Conservation (phyloP, 306 rosid species). For the Malus sieversii region DNA sequence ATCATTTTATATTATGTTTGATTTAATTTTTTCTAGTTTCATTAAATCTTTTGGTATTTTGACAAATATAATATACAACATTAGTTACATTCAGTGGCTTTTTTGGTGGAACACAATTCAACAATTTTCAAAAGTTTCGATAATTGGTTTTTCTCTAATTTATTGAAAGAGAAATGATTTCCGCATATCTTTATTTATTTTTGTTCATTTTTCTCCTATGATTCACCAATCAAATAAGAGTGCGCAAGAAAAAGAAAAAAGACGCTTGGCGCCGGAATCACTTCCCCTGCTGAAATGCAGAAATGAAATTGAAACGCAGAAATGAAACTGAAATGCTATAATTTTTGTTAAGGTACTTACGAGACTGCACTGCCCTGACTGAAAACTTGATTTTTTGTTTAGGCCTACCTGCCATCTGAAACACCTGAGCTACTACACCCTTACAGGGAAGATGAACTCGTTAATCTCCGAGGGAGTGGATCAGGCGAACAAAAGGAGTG, state of each 20-base stretch:
- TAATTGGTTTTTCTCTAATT: background rate
- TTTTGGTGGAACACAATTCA: too few species aligned
- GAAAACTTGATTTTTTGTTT: constrained; percentile 4
- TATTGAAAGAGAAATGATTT: background rate
- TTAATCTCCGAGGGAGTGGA: constrained; percentile 56
- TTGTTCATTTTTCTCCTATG: too few species aligned
- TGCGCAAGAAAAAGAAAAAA: too few species aligned
- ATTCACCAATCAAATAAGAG: too few species aligned
- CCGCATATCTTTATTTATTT: accelerated
- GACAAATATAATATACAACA: too few species aligned
- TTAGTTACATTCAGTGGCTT: too few species aligned
- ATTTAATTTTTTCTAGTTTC: too few species aligned
- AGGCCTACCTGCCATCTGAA: constrained; percentile 71
- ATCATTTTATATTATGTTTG: background rate
- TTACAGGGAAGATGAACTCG: constrained; percentile 64
- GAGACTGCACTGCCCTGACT: background rate
- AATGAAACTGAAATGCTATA: background rate
- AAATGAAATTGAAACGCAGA: background rate
- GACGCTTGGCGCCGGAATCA: too few species aligned
- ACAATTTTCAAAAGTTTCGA: background rate
- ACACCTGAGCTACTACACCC: constrained; percentile 55
- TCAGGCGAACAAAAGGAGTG: constrained; percentile 63
- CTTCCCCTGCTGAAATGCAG: background rate
- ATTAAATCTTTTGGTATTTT: too few species aligned
- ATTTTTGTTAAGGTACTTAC: background rate